Conservation (phyloP, 805 yeast genomes). For the Cephaloascus fragrans region DNA sequence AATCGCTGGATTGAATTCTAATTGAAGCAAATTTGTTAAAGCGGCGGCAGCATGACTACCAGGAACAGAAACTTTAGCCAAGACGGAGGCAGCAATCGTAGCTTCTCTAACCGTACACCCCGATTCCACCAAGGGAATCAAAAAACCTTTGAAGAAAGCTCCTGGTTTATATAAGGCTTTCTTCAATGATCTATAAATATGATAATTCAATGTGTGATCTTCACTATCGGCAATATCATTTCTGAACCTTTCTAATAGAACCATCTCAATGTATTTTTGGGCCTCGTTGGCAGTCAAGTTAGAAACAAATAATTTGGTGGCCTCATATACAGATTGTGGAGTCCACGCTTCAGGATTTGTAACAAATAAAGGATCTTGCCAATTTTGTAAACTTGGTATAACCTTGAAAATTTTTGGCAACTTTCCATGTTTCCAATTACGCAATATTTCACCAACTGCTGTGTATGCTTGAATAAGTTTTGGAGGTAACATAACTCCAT, state of each 20-base stretch:
- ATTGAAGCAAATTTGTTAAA: conserved; percentile 64
- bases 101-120: conserved; percentile 92
- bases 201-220: conserved; percentile 79
- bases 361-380: conserved; percentile 92
- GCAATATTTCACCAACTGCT: conserved; percentile 78
- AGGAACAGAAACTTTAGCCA: conserved; percentile 85
- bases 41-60: conserved; percentile 96
- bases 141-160: conserved; percentile 93
- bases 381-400: conserved; percentile 82
- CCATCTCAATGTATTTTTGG: conserved; percentile 65
- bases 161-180: conserved; percentile 94
- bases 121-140: conserved; percentile 83
- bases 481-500: conserved; percentile 85
- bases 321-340: conserved; percentile 89
- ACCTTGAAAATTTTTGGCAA: conserved; percentile 95
- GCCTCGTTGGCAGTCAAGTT: conserved; percentile 83
- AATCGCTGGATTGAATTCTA: conserved; percentile 82
- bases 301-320: conserved; percentile 88
- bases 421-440: conserved; percentile 91
- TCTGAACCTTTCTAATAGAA: conserved; percentile 65
- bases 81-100: conserved; percentile 85
- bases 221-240: conserved; percentile 62
- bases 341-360: conserved; percentile 94
- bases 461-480: conserved; percentile 93
- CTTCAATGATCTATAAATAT: conserved; percentile 82